Evolutionary conservation across 257 asterid species (phyloP).

Genomic region (Forsythia suspensa): DNA sequence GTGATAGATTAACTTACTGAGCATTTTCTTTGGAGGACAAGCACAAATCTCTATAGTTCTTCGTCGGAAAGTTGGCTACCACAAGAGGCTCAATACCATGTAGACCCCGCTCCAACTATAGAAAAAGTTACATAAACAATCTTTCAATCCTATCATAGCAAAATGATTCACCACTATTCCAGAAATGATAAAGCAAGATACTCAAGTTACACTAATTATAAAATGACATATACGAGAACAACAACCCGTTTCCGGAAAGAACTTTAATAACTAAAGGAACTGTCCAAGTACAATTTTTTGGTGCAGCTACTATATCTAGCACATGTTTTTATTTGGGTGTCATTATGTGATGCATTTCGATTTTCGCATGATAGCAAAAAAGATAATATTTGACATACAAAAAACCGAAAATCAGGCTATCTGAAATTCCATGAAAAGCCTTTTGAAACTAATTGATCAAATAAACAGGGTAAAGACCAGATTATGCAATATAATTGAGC

Average conservation of each 20-base stretch:
- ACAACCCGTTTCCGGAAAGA: neutral
- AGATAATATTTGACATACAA: neutral
- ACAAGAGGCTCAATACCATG: constrained; percentile 73
- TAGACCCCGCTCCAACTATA: constrained; percentile 73
- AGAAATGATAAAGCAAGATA: neutral
- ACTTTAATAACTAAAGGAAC: neutral
- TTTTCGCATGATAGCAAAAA: neutral
- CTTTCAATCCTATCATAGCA: constrained; percentile 9
- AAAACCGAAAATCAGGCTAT: neutral
- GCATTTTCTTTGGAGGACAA: constrained; percentile 57
- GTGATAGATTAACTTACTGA: constrained; percentile 52
- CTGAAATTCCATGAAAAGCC: too few relatives aligned
- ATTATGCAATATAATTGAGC: neutral
- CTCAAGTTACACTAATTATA: neutral
- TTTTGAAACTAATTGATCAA: neutral
- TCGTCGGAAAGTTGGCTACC: constrained; percentile 64
- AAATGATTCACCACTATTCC: neutral
- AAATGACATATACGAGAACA: neutral
- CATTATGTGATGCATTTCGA: too few relatives aligned
- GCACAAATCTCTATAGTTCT: constrained; percentile 57
- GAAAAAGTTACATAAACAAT: constrained; percentile 11
- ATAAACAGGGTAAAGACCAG: neutral
- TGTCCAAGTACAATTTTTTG: neutral
- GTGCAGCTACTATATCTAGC: constrained; percentile 7
- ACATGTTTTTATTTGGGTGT: neutral